Evolutionary conservation across 2,329 filamentous ascomycete genomes (phyloP).

Genomic region (Mycosphaerelloides madeirae): DNA sequence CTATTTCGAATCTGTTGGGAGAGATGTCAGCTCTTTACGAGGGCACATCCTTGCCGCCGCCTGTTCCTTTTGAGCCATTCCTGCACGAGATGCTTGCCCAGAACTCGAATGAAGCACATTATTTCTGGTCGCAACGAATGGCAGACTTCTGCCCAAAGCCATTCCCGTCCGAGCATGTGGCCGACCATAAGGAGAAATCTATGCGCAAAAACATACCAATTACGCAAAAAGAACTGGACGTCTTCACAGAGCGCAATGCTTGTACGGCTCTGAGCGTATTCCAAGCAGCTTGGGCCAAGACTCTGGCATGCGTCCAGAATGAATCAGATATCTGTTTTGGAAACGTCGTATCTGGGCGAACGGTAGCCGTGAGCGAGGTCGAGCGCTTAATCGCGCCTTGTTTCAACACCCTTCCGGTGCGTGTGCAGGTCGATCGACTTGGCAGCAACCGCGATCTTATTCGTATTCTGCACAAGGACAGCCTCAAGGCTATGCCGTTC

Average conservation of each 20-base stretch:
- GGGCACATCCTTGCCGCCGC: conserved; percentile 43
- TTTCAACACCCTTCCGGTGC: conserved; percentile 81
- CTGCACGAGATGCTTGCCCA: conserved; percentile 54
- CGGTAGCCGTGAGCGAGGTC: conserved; percentile 59
- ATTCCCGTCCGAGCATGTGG: conserved; percentile 29
- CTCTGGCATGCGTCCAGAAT: conserved; percentile 55
- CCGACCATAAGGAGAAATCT: conserved; percentile 1
- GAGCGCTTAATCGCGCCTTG: conserved; percentile 78
- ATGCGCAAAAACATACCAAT: conserved; percentile 7
- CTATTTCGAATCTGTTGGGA: conserved; percentile 62
- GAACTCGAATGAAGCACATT: conserved; percentile 47
- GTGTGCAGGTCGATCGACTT: conserved; percentile 49
- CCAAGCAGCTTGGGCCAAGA: conserved; percentile 68
- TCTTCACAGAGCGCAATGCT: conserved; percentile 49
- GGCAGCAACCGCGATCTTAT: conserved; percentile 55
- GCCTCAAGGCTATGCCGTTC: conserved; percentile 58
- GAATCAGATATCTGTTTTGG: conserved; percentile 75
- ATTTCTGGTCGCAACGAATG: conserved; percentile 64
- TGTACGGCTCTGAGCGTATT: conserved; percentile 59
- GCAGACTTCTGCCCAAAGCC: conserved; percentile 45
- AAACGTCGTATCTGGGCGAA: conserved; percentile 76
- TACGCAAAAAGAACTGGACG: conserved; percentile 40
- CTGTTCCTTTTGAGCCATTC: conserved; percentile 60
- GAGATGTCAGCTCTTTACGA: conserved; percentile 62
- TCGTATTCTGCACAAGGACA: conserved; percentile 56